These are phyloP conservation scores for Globisporangium cederbergense DNA, from an alignment of 352 stramenopile genomes.

Conservation along the genomic window DNA sequence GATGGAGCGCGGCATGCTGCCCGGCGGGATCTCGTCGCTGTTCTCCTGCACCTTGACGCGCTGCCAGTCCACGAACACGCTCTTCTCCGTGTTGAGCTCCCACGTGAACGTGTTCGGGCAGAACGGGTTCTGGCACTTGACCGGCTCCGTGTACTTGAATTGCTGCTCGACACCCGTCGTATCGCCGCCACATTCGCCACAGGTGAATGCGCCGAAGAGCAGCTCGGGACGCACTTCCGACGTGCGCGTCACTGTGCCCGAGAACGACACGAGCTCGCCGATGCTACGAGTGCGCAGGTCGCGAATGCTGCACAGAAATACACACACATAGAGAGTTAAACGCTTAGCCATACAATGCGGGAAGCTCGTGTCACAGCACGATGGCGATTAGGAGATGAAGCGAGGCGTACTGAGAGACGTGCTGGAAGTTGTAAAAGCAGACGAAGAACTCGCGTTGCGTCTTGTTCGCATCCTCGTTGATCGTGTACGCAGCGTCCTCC, in stretches of 20 bases:
- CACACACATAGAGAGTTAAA: neutral
- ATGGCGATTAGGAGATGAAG: neutral
- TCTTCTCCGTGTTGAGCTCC: conserved; percentile 89
- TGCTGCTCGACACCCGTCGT: conserved; percentile 95
- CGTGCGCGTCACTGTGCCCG: conserved; percentile 96
- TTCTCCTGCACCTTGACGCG: conserved; percentile 98
- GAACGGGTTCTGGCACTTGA: conserved; percentile 95
- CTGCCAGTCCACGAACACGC: conserved; percentile 99
- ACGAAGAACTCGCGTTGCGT: conserved; percentile 83
- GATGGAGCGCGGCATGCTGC: conserved; percentile 95
- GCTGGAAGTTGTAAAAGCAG: conserved; percentile 89
- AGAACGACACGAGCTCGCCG: conserved; percentile 91
- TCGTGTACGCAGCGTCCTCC: conserved; percentile 69
- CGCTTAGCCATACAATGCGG: neutral
- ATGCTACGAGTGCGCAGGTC: conserved; percentile 92
- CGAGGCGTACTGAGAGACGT: conserved; percentile 70
- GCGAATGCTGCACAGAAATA: conserved; percentile 68
- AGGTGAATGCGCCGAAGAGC: conserved; percentile 94
- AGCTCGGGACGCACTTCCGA: conserved; percentile 98
- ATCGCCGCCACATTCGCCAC: conserved; percentile 91
- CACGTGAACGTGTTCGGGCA: conserved; percentile 90
- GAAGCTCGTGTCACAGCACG: neutral
- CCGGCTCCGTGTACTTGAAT: conserved; percentile 96
- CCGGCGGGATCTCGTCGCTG: conserved; percentile 97
- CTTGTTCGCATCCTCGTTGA: conserved; percentile 81